Conservation (phyloP, 257 asterid genomes). For the Solanum chmielewskii region DNA sequence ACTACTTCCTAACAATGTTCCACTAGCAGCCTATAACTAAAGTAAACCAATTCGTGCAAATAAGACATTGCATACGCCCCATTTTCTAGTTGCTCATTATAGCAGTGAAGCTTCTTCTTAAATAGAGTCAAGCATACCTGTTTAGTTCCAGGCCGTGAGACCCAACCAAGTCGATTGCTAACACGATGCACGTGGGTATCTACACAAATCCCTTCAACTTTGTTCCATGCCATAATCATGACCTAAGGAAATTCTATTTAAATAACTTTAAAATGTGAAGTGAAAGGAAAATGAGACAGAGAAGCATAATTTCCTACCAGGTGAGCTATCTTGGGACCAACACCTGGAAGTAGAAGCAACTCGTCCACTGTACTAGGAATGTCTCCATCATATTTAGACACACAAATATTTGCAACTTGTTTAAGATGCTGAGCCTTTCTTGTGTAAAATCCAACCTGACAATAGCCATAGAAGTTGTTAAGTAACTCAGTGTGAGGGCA, state of each 20-base stretch:
- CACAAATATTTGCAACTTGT: conserved; percentile 69
- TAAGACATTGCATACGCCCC: background rate
- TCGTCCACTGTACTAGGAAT: conserved; percentile 79
- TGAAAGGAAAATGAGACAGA: background rate
- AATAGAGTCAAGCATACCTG: conserved; percentile 30
- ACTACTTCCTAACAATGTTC: too few species aligned
- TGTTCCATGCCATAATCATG: conserved; percentile 91
- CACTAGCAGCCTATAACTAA: too few species aligned
- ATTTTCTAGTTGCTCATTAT: background rate
- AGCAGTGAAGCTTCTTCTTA: background rate
- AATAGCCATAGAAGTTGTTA: background rate
- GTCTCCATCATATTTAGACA: conserved; percentile 60
- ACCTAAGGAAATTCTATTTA: conserved; percentile 26
- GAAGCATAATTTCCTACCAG: conserved; percentile 33
- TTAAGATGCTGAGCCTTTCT: conserved; percentile 88
- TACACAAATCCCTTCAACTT: conserved; percentile 96
- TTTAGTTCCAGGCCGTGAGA: conserved; percentile 61
- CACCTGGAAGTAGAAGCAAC: conserved; percentile 86
- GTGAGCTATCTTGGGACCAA: conserved; percentile 99
- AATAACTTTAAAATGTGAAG: background rate
- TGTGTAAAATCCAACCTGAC: conserved; percentile 87
- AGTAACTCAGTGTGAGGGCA: background rate
- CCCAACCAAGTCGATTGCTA: conserved; percentile 94
- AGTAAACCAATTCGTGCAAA: background rate
- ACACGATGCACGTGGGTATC: conserved; percentile 97